Evolutionary conservation across 2,329 filamentous ascomycete species (phyloP), one percentile per base, ranked within the genome.

Genomic region (Malbranchea cinnamomea): DNA sequence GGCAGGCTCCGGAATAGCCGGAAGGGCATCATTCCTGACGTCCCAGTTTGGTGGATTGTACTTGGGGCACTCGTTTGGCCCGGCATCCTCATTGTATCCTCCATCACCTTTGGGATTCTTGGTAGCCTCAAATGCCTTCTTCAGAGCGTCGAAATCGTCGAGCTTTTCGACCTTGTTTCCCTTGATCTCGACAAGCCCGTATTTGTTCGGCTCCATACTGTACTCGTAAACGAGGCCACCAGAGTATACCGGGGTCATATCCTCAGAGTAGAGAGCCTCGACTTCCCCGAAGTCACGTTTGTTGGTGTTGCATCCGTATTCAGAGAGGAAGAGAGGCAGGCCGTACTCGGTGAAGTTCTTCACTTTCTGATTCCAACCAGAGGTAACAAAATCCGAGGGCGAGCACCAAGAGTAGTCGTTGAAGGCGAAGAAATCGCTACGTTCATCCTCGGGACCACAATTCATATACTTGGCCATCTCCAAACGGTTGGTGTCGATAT

Each of bases 181-280:
- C 39, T 65, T 68, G 47, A 89, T 63, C 34, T 70, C 59, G 49
- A 85, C 83, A 35, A 92, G 75, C 40, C 85, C 87, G 56, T 74
- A 95, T 26, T 75, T 66, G 60, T 75, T 82, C 37, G 67, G 65
- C 57, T 91, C 79, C 48, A 78, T 61, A 6, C 79, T 76, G 65
- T 93, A 98, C 59, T 95, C 85, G 62, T 94, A 98, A 55, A 94
- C 80, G 22, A 98, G 71, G 54, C 89, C 89, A 47, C 89, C 89
- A 23, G 85, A 94, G 70, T 93, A 95, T 46, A 94, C 84, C 11
- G 56, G 44, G 5, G 78, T 84, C 87, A 95, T 95, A 36, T 93
- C 54, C 12, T 56, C 58, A 57, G 63, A 71, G 76, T 94, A 95
- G 34, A 98, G 66, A 26, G 85, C 67, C 27, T 57, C 56, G 30